A percentile compares a stretch with the other conserved stretches of the same genome.
Conservation (phyloP, 169 alveolate species). For the Toxoplasma gondii region DNA sequence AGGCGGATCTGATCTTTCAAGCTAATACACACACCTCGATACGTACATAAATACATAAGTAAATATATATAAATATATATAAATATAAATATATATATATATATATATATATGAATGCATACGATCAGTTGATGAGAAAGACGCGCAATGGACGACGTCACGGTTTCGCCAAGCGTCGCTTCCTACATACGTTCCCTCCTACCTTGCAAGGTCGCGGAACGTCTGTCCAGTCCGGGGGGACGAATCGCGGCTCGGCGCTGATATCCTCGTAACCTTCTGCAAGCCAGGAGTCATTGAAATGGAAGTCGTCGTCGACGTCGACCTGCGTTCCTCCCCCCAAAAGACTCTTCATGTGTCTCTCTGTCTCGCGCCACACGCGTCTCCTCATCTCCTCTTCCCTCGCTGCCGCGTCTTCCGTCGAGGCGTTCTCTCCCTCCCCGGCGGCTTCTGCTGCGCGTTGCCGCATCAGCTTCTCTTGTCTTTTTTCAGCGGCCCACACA, state of each 20-base stretch:
- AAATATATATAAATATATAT: no score
- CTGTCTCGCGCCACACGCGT: background rate
- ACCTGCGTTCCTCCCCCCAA: background rate
- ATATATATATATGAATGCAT: background rate
- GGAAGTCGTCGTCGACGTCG: background rate
- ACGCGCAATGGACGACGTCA: background rate
- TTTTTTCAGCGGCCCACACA: background rate
- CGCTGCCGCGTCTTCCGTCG: background rate
- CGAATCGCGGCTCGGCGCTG: slow-evolving; percentile 29
- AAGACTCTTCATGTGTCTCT: background rate
- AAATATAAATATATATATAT: background rate
- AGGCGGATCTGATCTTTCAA: no score
- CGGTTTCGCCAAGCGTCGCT: no score
- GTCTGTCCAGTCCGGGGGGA: background rate
- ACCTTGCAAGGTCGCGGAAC: background rate
- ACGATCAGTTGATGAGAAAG: background rate
- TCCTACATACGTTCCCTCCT: no score
- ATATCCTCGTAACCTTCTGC: background rate
- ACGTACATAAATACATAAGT: background rate
- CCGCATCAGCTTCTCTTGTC: background rate
- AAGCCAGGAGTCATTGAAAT: background rate
- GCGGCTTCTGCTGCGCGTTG: background rate
- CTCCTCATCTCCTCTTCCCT: background rate
- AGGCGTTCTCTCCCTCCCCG: background rate
- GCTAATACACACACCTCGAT: no score